Conservation (phyloP, 306 rosid genomes). For the Herpetospermum pedunculosum region DNA sequence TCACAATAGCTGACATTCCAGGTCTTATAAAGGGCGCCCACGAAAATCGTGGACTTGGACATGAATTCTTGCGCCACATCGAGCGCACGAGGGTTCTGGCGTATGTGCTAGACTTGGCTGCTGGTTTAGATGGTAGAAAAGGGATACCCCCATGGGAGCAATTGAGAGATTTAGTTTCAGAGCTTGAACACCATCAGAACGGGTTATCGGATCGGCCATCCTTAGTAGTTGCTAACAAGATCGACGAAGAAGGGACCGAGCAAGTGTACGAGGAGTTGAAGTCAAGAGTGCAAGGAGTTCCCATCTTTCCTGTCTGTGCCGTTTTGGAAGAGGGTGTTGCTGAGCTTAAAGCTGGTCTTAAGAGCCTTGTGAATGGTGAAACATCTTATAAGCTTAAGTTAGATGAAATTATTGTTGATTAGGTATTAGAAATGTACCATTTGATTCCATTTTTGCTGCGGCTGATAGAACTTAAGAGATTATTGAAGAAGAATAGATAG, state of each 20-base stretch:
- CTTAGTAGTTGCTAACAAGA: conserved; percentile 77
- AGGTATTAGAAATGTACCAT: conserved; percentile 7
- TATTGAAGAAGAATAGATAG: background rate
- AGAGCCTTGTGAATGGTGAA: conserved; percentile 63
- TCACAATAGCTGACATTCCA: conserved; percentile 88
- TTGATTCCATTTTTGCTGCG: background rate
- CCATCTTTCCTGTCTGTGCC: conserved; percentile 75
- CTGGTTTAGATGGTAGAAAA: conserved; percentile 60
- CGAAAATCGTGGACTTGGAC: conserved; percentile 77
- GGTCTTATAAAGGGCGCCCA: conserved; percentile 95
- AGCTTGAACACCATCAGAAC: conserved; percentile 77
- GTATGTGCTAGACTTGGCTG: conserved; percentile 76
- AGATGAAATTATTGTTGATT: conserved; percentile 48
- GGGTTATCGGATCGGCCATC: conserved; percentile 75
- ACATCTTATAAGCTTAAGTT: conserved; percentile 30
- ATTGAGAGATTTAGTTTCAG: conserved; percentile 54
- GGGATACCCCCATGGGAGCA: conserved; percentile 93
- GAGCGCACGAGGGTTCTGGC: conserved; percentile 86
- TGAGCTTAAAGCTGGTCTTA: conserved; percentile 69
- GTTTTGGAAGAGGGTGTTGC: conserved; percentile 73
- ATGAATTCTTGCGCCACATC: conserved; percentile 83
- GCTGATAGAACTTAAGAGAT: background rate
- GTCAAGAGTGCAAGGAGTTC: conserved; percentile 56
- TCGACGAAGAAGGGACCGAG: conserved; percentile 77
- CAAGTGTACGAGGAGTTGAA: conserved; percentile 51